phyloP scores from a whole-genome alignment of 306 rosid species.

The Trifolium pratense region DNA sequence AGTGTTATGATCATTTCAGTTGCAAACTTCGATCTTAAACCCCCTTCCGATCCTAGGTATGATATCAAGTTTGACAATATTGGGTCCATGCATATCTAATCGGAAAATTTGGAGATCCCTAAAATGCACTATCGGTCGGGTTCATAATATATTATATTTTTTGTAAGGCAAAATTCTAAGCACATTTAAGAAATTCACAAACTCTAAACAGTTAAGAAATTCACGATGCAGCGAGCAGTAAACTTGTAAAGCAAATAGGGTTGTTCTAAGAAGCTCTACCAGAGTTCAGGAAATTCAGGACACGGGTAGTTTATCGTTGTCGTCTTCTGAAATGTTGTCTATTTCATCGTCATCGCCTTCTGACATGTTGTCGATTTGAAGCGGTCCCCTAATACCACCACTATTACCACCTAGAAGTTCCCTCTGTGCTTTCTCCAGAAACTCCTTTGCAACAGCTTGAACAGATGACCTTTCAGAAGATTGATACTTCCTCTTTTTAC shows the following conservation, averaged over 20 bases:
- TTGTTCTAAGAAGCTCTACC: constrained; percentile 45
- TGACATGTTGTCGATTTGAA: constrained; percentile 48
- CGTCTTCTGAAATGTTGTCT: constrained; percentile 49
- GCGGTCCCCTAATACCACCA: constrained; percentile 74
- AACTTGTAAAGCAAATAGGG: constrained; percentile 21
- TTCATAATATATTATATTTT: constrained; percentile 9
- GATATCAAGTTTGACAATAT: background rate
- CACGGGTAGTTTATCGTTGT: constrained; percentile 33
- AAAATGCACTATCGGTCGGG: background rate
- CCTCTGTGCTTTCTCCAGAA: constrained; percentile 84
- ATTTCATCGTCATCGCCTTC: constrained; percentile 48
- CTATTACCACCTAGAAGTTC: constrained; percentile 76
- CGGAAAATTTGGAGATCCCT: background rate
- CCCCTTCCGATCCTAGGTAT: background rate
- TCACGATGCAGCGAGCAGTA: background rate
- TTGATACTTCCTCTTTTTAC: constrained; percentile 79
- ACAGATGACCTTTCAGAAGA: constrained; percentile 73
- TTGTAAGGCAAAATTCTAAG: background rate
- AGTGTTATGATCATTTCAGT: background rate
- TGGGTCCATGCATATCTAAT: background rate
- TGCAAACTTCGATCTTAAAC: background rate
- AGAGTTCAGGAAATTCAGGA: constrained; percentile 45
- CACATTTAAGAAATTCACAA: background rate
- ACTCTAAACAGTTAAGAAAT: background rate
- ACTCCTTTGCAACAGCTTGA: constrained; percentile 78